A percentile compares a stretch with the other conserved stretches of the same genome.
Evolutionary conservation across 805 yeast genomes (phyloP).

Genomic region (Starmerella apis): DNA sequence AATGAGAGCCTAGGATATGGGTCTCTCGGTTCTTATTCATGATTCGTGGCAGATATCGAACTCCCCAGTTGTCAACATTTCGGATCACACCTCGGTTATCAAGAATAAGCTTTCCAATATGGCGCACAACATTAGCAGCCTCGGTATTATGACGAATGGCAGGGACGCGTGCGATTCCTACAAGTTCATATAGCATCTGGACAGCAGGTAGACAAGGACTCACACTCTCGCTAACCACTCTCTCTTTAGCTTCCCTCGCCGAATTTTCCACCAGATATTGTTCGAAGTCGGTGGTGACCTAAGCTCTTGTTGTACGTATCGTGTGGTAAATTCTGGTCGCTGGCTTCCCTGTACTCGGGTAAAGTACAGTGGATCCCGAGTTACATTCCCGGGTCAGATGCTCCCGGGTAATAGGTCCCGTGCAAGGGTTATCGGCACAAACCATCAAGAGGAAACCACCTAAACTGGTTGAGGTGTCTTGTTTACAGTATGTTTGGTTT

Average conservation of each 20-base stretch:
- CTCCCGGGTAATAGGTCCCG: not conserved
- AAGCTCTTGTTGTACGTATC: not conserved
- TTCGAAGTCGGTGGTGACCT: not conserved
- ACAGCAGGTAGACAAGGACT: not conserved
- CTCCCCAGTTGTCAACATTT: conserved; percentile 68
- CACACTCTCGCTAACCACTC: not conserved
- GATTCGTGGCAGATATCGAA: conserved; percentile 66
- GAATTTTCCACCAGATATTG: conserved; percentile 1
- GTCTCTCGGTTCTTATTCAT: conserved; percentile 76
- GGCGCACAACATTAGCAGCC: conserved; percentile 54
- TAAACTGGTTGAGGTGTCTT: not conserved
- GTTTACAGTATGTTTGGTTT: not conserved
- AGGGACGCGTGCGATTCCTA: conserved; percentile 79
- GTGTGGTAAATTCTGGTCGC: not conserved
- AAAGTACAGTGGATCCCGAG: not conserved
- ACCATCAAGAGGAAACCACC: not conserved
- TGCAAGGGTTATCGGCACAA: not conserved
- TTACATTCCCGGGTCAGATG: not conserved
- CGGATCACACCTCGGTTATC: conserved; percentile 92
- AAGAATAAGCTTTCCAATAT: conserved; percentile 72
- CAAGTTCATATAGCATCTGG: conserved; percentile 74
- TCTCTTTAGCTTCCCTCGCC: not conserved
- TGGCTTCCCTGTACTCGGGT: conserved; percentile 1
- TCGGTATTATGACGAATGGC: conserved; percentile 41
- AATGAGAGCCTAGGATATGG: conserved; percentile 84